Evolutionary conservation across 192 early-diverging fungal species (phyloP).

Genomic region (Funneliformis geosporum): DNA sequence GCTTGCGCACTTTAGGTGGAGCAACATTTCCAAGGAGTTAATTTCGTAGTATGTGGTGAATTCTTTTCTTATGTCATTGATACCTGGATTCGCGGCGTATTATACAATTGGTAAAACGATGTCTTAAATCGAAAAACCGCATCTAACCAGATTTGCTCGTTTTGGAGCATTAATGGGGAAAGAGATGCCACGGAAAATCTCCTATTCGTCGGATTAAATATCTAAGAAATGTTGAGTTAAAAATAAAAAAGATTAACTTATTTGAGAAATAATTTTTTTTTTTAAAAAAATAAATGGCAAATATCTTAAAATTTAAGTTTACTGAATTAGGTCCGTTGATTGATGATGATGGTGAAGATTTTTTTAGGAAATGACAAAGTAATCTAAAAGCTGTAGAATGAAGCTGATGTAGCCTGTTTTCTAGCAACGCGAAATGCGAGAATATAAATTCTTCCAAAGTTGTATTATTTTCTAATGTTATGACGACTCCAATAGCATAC

Average conservation of each 20-base stretch:
- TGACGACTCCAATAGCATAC: slow-evolving; percentile 55
- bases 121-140: slow-evolving; percentile 50
- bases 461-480: slow-evolving; percentile 48
- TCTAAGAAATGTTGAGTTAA: slow-evolving; percentile 33
- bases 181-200: slow-evolving; percentile 44
- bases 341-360: neutral
- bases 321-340: slow-evolving; percentile 38
- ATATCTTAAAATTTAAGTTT: neutral
- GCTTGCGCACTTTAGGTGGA: slow-evolving; percentile 9
- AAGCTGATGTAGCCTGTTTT: slow-evolving; percentile 56
- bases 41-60: neutral
- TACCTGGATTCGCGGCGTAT: slow-evolving; percentile 60
- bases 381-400: slow-evolving; percentile 49
- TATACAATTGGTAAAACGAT: slow-evolving; percentile 50
- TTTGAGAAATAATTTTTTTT: too few relatives aligned
- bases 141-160: slow-evolving; percentile 48
- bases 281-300: neutral
- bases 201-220: slow-evolving; percentile 37
- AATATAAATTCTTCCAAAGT: slow-evolving; percentile 56
- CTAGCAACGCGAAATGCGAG: slow-evolving; percentile 61
- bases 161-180: slow-evolving; percentile 47
- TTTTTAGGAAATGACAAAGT: slow-evolving; percentile 30
- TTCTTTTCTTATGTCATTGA: neutral
- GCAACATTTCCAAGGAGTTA: neutral
- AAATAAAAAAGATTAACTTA: neutral